These are phyloP conservation scores for Didymella glomerata DNA, from an alignment of 2,329 filamentous ascomycete genomes.

Conservation along the genomic window DNA sequence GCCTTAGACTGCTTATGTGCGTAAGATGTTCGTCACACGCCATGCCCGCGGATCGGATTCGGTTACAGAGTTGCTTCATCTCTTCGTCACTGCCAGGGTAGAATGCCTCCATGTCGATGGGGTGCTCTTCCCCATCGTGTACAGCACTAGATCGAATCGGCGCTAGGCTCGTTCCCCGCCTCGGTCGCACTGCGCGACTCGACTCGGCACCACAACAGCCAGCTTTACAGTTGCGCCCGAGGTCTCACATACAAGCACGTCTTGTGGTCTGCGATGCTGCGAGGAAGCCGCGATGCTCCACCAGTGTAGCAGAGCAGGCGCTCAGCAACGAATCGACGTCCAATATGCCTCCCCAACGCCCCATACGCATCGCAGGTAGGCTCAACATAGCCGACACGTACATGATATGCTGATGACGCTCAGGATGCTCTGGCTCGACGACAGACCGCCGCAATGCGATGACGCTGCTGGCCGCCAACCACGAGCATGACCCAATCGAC, in stretches of 20 bases:
- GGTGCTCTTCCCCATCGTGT: background rate
- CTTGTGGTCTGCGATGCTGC: background rate
- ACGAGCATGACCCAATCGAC: slow-evolving; percentile 42
- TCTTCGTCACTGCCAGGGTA: too few species aligned
- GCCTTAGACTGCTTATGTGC: too few species aligned
- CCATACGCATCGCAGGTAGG: slow-evolving; percentile 36
- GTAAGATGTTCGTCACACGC: too few species aligned
- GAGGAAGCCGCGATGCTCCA: slow-evolving; percentile 8
- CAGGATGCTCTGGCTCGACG: slow-evolving; percentile 45
- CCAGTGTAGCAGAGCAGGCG: background rate
- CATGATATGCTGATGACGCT: background rate
- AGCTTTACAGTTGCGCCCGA: slow-evolving; percentile 16
- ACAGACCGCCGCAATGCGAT: slow-evolving; percentile 47
- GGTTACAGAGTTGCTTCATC: too few species aligned
- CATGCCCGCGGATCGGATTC: too few species aligned
- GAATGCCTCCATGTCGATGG: too few species aligned
- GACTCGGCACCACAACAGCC: background rate
- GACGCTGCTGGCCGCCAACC: slow-evolving; percentile 39
- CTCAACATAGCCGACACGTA: background rate
- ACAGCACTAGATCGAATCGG: background rate
- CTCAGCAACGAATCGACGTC: too few species aligned
- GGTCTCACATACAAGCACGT: slow-evolving; percentile 3
- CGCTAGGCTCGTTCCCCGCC: background rate
- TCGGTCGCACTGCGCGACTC: background rate
- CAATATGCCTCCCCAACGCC: slow-evolving; percentile 29